Evolutionary conservation across 768 basidiomycete species (phyloP).

Genomic region (Leucocoprinus birnbaumii): DNA sequence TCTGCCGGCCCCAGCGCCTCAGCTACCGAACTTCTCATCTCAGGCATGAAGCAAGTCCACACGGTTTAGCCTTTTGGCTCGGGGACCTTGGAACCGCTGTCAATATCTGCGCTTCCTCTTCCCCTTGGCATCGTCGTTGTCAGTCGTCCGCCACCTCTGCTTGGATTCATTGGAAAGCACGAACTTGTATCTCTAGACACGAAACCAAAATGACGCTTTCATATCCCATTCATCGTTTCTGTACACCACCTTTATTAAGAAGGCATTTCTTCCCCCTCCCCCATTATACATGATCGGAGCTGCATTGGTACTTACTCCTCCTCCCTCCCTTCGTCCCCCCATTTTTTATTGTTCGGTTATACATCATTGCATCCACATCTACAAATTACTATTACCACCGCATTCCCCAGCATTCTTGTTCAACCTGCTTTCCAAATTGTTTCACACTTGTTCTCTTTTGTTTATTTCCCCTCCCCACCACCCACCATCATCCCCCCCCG

Average conservation of each 20-base stretch:
- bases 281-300: conserved; percentile 6
- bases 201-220: conserved; percentile 11
- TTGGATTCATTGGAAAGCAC: conserved; percentile 7
- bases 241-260: conserved; percentile 8
- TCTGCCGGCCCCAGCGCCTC: background rate
- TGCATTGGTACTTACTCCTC: background rate
- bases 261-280: conserved; percentile 4
- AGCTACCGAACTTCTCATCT: conserved; percentile 1
- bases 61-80: background rate
- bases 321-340: background rate
- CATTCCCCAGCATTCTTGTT: conserved; percentile 10
- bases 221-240: conserved; percentile 4
- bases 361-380: background rate
- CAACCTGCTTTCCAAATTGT: conserved; percentile 11
- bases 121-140: background rate
- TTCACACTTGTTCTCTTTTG: background rate
- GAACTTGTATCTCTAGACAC: conserved; percentile 13
- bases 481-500: no score
- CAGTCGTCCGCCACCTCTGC: background rate
- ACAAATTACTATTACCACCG: conserved; percentile 1
- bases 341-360: conserved; percentile 7
- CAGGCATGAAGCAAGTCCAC: conserved; percentile 1
- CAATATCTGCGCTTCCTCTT: background rate
- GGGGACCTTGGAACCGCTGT: background rate
- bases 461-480: background rate